Base-by-base conservation (phyloP, 768 basidiomycete genomes). In the Lentinula guzmanii region DNA sequence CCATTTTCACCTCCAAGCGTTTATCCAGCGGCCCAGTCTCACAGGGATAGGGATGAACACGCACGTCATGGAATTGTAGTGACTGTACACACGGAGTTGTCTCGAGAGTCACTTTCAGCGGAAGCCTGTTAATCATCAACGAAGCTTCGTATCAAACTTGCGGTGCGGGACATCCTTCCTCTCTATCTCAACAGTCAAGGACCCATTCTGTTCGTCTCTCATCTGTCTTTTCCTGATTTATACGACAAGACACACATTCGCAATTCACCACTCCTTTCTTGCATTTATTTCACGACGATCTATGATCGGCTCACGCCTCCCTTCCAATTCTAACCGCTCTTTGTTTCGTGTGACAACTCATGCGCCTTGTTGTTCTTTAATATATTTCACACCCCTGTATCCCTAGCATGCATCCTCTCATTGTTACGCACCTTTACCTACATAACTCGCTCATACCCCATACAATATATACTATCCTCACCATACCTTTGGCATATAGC, bases 1-100 rank as follows among this genome's bases (percentile, higher is more conserved):
- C 58, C 58, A 4, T 60, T 60, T 37, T 48, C 58, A 34, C 45
- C 45, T 13, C 58, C 58, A 7, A 60, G 46, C 31, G 28, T 51
- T 11, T 46, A 48, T 51, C 58, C 13, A 15, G 21, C 34, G 16
- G 35, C 48, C 18, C 15, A n/a, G n/a, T 46, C 58, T 10, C 56
- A 45, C 15, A 21, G 4, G 37, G 34, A 16, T 9, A 54, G 52
- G 34, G 18, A 21, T n/a, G 24, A 21, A 21, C 21, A 9, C 39
- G 18, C 41, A 13, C 9, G 6, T 4, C 21, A 58, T 21, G 54
- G 34, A 8, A 56, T 56, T 5, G 13, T 4, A 15, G 54, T 56
- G 15, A 56, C 54, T 39, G 37, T 56, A 9, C 52, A 35, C n/a
- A 54, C 33, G 24, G 13, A 56, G 21, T 42, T 35, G 18, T 56